A percentile compares a stretch with the other conserved stretches of the same genome.
phyloP scores from a whole-genome alignment of 2,329 filamentous ascomycete genomes.

The Cladophialophora psammophila region DNA sequence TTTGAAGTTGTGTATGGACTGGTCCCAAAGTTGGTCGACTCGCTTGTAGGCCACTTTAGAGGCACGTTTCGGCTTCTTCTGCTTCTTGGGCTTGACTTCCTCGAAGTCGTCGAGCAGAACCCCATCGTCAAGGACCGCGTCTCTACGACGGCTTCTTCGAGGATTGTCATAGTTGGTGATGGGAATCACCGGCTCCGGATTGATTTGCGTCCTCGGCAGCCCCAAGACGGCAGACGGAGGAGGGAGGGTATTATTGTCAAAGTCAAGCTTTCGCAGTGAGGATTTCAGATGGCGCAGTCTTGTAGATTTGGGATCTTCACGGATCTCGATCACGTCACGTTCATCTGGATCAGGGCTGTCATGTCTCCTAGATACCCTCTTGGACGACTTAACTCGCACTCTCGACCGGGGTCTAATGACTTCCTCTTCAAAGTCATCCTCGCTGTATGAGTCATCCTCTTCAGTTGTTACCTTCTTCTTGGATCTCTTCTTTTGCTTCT shows the following conservation, averaged over 20 bases:
- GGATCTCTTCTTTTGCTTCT: conserved; percentile 25
- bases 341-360: conserved; percentile 18
- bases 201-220: conserved; percentile 8
- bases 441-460: conserved; percentile 22
- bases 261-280: conserved; percentile 20
- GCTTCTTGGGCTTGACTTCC: conserved; percentile 44
- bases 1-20: conserved; percentile 69
- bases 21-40: conserved; percentile 68
- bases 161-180: conserved; percentile 4
- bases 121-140: conserved; percentile 1
- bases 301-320: conserved; percentile 27
- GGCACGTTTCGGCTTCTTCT: conserved; percentile 49
- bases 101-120: conserved; percentile 26
- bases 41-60: conserved; percentile 72
- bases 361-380: conserved; percentile 19
- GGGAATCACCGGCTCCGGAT: conserved; percentile 6
- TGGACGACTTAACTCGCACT: conserved; percentile 14
- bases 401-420: conserved; percentile 11
- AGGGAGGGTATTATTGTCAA: conserved; percentile 10
- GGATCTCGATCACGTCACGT: conserved; percentile 24
- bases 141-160: conserved; percentile 5
- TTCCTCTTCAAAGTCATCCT: conserved; percentile 13
- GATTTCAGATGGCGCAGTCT: conserved; percentile 25
- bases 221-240: conserved; percentile 4
- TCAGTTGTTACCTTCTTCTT: conserved; percentile 26